Conservation (phyloP, 2,329 filamentous ascomycete species). For the Anthostomella pinea region DNA sequence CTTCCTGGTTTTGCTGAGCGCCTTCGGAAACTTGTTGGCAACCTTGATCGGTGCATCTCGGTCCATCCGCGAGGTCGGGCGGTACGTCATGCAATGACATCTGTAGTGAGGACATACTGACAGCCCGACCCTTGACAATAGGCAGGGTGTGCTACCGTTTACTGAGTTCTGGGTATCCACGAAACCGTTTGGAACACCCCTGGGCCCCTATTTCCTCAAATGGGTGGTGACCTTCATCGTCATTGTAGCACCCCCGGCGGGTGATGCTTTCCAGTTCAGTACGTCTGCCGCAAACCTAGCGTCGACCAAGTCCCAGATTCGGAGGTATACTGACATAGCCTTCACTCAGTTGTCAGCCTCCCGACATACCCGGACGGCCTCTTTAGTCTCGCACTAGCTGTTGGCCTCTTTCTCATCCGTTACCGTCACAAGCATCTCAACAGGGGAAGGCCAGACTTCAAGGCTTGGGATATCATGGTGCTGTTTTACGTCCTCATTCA, state of each 20-base stretch:
- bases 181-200: slow-evolving; percentile 59
- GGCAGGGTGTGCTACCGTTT: slow-evolving; percentile 59
- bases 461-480: slow-evolving; percentile 56
- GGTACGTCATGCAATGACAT: slow-evolving; percentile 28
- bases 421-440: slow-evolving; percentile 49
- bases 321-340: slow-evolving; percentile 6
- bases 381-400: slow-evolving; percentile 55
- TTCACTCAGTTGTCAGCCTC: slow-evolving; percentile 53
- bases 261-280: slow-evolving; percentile 64
- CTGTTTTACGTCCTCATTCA: slow-evolving; percentile 59
- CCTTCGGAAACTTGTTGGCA: slow-evolving; percentile 57
- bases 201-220: slow-evolving; percentile 56
- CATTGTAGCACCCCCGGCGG: slow-evolving; percentile 59
- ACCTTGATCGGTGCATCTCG: slow-evolving; percentile 55
- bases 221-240: slow-evolving; percentile 56
- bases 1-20: slow-evolving; percentile 53
- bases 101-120: not conserved
- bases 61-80: slow-evolving; percentile 57
- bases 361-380: slow-evolving; percentile 55
- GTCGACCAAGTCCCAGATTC: not conserved
- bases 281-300: slow-evolving; percentile 12
- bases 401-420: slow-evolving; percentile 58
- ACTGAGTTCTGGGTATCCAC: slow-evolving; percentile 60
- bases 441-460: slow-evolving; percentile 49
- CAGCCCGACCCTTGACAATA: slow-evolving; percentile 17